Base-by-base conservation (phyloP, 306 rosid species). In the Vicia faba region DNA sequence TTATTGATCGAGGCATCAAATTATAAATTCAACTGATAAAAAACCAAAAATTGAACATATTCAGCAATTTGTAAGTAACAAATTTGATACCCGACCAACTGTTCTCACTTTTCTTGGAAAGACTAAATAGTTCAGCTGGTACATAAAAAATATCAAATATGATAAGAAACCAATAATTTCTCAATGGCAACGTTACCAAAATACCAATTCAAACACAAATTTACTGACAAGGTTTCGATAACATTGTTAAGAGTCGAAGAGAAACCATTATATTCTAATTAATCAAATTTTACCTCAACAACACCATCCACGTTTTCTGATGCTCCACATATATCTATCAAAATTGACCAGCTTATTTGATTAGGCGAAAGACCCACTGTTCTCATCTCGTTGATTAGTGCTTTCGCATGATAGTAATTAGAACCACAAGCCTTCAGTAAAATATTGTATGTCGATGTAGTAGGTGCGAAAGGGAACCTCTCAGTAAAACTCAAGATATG, bases 341-440 rank as follows among this genome's bases (percentile, higher is more conserved):
- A 84, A 74, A 85, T 89, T 31, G 96, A 83, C 98, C 98, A 89
- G 73, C 85, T 89, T 78, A 89, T 89, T 39, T 86, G 89, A 80
- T 88, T 89, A 44, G 98, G 98, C 38, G 74, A 74, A 66, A 93
- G 95, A 38, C 96, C 96, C 15, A 75, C 74, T 63, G 29, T 43
- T 83, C 65, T 80, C 96, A 92, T 89, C 85, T 92, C 98, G 6
- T 82, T 82, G 78, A 92, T 84, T 77, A 93, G 64, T 65, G 85
- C 88, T 82, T 80, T 88, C 15, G 96, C 96, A 57, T 71, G 98
- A 82, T 78, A 74, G 86, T 86, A 88, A 85, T 93, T 88, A 68
- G 96, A 78, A 66, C 96, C 98, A 72, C 98, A 93, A 26, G 98
- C 96, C 84, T 93, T 93, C 85, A 93, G 85, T 77, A 93, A 80